Evolutionary conservation across 257 asterid genomes (phyloP).

Genomic region (Solanum ossicruentum): DNA sequence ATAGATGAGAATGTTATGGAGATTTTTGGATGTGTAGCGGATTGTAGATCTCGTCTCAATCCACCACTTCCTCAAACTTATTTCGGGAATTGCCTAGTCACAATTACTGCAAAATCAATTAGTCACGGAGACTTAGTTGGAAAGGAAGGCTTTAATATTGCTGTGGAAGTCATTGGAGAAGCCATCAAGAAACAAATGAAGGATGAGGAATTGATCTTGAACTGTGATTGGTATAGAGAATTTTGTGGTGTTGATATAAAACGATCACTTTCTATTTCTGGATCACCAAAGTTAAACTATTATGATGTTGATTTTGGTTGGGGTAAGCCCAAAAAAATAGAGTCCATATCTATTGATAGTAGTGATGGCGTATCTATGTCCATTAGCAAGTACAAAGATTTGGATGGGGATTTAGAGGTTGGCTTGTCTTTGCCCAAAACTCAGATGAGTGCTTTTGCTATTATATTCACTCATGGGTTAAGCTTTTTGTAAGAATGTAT

Average conservation of each 20-base stretch:
- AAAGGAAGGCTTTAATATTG: slow-evolving; percentile 15
- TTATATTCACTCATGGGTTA: slow-evolving; percentile 8
- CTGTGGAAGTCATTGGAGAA: neutral
- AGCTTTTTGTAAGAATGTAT: neutral
- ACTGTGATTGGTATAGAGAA: neutral
- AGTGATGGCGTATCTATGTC: slow-evolving; percentile 14
- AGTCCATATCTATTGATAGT: slow-evolving; percentile 21
- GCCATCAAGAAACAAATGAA: neutral
- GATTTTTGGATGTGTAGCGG: slow-evolving; percentile 13
- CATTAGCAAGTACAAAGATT: slow-evolving; percentile 12
- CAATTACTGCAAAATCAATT: neutral
- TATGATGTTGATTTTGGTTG: slow-evolving; percentile 37
- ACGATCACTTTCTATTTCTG: slow-evolving; percentile 10
- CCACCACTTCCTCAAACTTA: slow-evolving; percentile 31
- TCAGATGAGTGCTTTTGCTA: slow-evolving; percentile 15
- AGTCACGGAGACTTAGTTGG: slow-evolving; percentile 8
- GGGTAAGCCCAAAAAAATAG: slow-evolving; percentile 27
- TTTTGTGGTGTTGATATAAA: neutral
- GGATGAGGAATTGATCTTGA: neutral
- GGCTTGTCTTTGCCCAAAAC: slow-evolving; percentile 15
- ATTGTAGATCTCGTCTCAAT: slow-evolving; percentile 11
- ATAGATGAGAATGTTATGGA: slow-evolving; percentile 16
- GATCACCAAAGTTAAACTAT: slow-evolving; percentile 33
- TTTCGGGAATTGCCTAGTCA: slow-evolving; percentile 23
- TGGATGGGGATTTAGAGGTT: slow-evolving; percentile 20